Percentiles rank a stretch among this genome's conserved stretches.
Evolutionary conservation across 2,329 filamentous ascomycete species (phyloP).

Genomic region (Stagonosporopsis vannaccii): DNA sequence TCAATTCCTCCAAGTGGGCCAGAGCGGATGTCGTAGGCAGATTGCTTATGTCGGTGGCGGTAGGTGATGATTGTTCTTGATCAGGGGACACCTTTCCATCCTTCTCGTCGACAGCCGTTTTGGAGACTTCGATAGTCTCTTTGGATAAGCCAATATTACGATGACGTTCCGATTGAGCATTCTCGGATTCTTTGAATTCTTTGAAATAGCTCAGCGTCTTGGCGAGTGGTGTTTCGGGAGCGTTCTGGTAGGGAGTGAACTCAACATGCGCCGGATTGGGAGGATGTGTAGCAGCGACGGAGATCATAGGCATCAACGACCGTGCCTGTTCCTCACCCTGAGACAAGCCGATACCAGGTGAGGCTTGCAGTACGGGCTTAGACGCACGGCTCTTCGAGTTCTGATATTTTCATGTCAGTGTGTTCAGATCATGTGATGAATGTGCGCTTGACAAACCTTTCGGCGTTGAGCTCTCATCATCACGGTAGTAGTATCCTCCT

Average conservation of each 20-base stretch:
- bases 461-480: not conserved
- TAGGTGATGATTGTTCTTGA: not conserved
- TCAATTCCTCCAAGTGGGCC: slow-evolving; percentile 14
- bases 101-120: slow-evolving; percentile 4
- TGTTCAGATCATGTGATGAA: not conserved
- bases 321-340: not conserved
- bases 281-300: not conserved
- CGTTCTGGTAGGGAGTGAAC: slow-evolving; percentile 6
- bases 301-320: not conserved
- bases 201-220: slow-evolving; percentile 31
- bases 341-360: not conserved
- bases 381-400: not conserved
- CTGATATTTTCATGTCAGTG: not conserved
- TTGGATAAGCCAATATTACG: slow-evolving; percentile 32
- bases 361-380: not conserved
- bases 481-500: not conserved
- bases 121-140: slow-evolving; percentile 27
- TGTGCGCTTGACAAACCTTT: not conserved
- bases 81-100: not conserved
- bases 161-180: slow-evolving; percentile 22
- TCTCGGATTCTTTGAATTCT: slow-evolving; percentile 21
- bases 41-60: not conserved
- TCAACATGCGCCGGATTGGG: slow-evolving; percentile 14
- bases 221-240: slow-evolving; percentile 25
- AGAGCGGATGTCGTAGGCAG: slow-evolving; percentile 1